These are phyloP conservation scores for Schizochytrium sp. DNA, from an alignment of 108 stramenopile species.

Conservation along the genomic window DNA sequence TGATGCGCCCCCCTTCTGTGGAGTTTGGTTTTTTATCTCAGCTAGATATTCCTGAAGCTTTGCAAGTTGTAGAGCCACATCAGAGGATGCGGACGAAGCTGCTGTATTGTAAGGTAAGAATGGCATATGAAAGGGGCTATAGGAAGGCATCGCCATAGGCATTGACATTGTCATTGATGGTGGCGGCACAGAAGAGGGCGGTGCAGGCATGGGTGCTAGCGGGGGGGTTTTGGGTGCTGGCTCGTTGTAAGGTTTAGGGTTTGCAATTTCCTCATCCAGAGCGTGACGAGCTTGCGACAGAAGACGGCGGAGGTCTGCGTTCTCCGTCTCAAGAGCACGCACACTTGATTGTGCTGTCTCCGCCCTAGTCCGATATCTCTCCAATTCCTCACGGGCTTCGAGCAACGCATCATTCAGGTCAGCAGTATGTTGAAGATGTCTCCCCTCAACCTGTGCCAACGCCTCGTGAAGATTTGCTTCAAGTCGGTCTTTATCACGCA, in stretches of 20 bases:
- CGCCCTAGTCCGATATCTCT: neutral
- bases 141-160: neutral
- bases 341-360: neutral
- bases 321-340: slow-evolving; percentile 44
- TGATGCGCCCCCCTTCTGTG: neutral
- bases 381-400: neutral
- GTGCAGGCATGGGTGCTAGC: neutral
- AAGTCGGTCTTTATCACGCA: neutral
- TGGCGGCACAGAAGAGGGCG: neutral
- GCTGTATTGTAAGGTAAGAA: neutral
- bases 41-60: neutral
- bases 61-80: neutral
- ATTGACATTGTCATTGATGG: neutral
- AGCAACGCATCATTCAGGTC: neutral
- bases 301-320: slow-evolving; percentile 42
- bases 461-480: neutral
- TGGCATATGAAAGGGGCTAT: neutral
- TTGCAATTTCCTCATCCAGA: neutral
- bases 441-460: neutral
- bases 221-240: neutral
- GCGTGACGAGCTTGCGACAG: neutral
- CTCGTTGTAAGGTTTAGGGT: neutral
- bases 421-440: neutral
- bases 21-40: neutral
- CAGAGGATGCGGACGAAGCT: neutral